Evolutionary conservation across 2,329 filamentous ascomycete species (phyloP), one percentile per base, ranked within the genome.

Genomic region (Fusarium albosuccineum): DNA sequence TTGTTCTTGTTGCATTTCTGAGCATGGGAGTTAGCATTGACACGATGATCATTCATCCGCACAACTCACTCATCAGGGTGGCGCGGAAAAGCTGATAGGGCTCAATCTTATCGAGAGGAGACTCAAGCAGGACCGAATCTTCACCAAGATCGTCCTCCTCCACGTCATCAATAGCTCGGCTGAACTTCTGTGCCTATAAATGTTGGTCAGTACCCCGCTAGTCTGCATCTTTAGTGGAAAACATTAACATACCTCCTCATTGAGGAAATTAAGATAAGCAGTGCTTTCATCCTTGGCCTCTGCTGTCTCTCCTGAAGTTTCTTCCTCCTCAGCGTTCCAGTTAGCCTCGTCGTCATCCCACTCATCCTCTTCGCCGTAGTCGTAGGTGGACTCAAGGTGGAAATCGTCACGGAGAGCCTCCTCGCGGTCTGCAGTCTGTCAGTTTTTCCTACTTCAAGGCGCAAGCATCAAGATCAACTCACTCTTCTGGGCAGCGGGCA

Each of bases 241-340:
- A 74, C 84, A 77, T 76, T 4, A 22, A 22, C 22, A 22, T 22
- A 90, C 91, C 84, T 98, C 95, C 77, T 97, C 92, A 72, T 95
- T 97, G 29, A 99, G 82, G 83, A 99, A 99, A 70, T 98, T 94
- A 46, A 99, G 87, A 77, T 99, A 99, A 6, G 95, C 93, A 26
- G 92, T 91, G 77, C 93, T 96, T 80, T 98, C 95, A 73, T 97
- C 95, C 75, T 94, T 92, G 73, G 89, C 86, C 64, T 97, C 91
- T 4, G 78, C 79, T 13, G 81, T 74, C 55, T 87, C 87, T 66
- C 93, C 92, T 29, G 88, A 87, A 27, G 89, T 88, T 66, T 88
- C 86, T 60, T 91, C 90, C 37, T 91, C 87, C 68, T 93, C 92
- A 42, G 85, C 89, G 60, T 90, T 88, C 93, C 93, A 97, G 76